Conservation (phyloP, 108 stramenopile genomes). For the Stephanodiscus triporus region DNA sequence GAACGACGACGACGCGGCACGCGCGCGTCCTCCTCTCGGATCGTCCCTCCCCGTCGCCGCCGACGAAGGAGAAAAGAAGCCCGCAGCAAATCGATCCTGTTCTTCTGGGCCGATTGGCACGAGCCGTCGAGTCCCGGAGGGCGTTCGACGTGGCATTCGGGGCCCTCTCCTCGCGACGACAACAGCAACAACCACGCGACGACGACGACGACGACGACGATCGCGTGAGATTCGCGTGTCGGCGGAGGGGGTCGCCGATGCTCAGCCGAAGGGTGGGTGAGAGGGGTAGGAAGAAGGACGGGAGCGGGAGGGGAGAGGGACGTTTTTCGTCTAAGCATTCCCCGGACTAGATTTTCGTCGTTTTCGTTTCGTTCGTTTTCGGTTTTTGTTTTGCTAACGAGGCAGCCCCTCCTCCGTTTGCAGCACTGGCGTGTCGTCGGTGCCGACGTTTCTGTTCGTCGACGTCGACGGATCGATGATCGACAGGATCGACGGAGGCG, state of each 20-base stretch:
- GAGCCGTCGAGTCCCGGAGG: slow-evolving; percentile 66
- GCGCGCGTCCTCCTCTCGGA: slow-evolving; percentile 18
- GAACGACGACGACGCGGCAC: slow-evolving; percentile 35
- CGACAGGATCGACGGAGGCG: slow-evolving; percentile 89
- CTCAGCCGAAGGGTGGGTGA: slow-evolving; percentile 37
- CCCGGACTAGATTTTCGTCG: no score
- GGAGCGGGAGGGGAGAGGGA: no score
- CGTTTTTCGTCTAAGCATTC: no score
- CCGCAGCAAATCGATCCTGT: slow-evolving; percentile 57
- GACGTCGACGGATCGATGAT: slow-evolving; percentile 53
- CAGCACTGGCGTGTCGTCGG: slow-evolving; percentile 72
- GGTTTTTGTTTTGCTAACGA: no score
- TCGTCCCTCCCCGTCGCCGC: neutral
- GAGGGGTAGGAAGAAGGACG: no score
- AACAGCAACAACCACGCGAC: no score
- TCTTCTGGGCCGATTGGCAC: slow-evolving; percentile 93
- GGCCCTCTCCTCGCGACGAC: slow-evolving; percentile 52
- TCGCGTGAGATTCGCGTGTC: slow-evolving; percentile 55
- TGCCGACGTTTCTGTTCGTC: slow-evolving; percentile 90
- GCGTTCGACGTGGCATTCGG: slow-evolving; percentile 61
- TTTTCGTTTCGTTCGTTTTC: no score
- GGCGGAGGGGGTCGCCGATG: slow-evolving; percentile 77
- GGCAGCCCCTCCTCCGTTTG: neutral
- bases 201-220: neutral
- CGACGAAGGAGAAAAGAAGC: neutral